phyloP scores from a whole-genome alignment of 2,329 filamentous ascomycete species.

The Fusarium verrucosum region DNA sequence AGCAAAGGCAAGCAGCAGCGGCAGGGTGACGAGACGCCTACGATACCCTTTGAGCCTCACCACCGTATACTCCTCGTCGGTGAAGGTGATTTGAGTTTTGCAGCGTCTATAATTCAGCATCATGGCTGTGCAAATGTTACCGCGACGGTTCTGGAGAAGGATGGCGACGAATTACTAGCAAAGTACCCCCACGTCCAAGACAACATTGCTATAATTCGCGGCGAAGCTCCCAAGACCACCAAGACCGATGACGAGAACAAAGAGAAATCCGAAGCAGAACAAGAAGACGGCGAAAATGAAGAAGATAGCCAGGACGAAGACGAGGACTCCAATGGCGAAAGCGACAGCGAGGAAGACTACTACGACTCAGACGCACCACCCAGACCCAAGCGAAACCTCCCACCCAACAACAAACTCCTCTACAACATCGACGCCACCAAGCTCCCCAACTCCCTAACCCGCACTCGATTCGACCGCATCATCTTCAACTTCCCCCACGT shows the following conservation, averaged over 20 bases:
- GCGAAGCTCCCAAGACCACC: conserved; percentile 32
- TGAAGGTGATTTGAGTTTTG: conserved; percentile 84
- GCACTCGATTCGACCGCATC: conserved; percentile 73
- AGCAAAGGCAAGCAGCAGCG: conserved; percentile 42
- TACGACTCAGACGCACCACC: conserved; percentile 32
- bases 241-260: conserved; percentile 13
- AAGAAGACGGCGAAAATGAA: conserved; percentile 7
- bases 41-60: conserved; percentile 72
- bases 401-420: conserved; percentile 54
- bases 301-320: conserved; percentile 15
- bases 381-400: conserved; percentile 22
- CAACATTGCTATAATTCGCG: conserved; percentile 63
- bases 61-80: conserved; percentile 80
- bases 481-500: conserved; percentile 98
- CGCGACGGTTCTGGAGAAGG: conserved; percentile 74
- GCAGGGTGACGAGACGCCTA: conserved; percentile 51
- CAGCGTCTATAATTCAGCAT: conserved; percentile 70
- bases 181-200: conserved; percentile 79
- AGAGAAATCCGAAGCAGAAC: not conserved
- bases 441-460: conserved; percentile 59
- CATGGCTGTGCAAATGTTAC: conserved; percentile 73
- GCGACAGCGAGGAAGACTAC: conserved; percentile 31
- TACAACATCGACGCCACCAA: conserved; percentile 75
- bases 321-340: conserved; percentile 23
- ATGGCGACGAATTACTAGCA: conserved; percentile 63